Evolutionary conservation across 2,329 filamentous ascomycete species (phyloP).

Genomic region (Diaporthe capsici): DNA sequence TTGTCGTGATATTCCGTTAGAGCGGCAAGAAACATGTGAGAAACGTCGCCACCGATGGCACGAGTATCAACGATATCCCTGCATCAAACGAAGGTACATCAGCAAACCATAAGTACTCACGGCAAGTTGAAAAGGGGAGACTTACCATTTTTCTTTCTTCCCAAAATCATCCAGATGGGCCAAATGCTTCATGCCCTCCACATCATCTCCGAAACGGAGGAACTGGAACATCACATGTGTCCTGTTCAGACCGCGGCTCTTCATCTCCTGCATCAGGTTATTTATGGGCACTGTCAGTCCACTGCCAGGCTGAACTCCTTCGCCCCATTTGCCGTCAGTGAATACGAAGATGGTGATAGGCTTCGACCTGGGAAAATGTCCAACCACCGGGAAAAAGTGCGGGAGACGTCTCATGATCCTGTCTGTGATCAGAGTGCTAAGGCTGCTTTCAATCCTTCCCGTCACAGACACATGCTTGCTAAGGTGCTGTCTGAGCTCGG

Average conservation of each 20-base stretch:
- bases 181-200: background rate
- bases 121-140: too few relatives aligned
- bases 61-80: slow-evolving; percentile 17
- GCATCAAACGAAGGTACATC: too few relatives aligned
- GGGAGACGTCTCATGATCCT: background rate
- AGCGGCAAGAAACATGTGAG: too few relatives aligned
- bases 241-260: background rate
- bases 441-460: background rate
- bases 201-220: background rate
- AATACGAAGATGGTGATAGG: background rate
- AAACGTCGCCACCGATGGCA: too few relatives aligned
- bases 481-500: background rate
- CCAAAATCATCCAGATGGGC: background rate
- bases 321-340: slow-evolving; percentile 5
- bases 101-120: too few relatives aligned
- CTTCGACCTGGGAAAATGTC: too few relatives aligned
- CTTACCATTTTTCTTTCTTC: background rate
- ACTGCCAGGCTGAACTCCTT: background rate
- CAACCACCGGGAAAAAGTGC: too few relatives aligned
- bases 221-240: slow-evolving; percentile 1
- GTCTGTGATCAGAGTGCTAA: background rate
- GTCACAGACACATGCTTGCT: background rate
- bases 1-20: too few relatives aligned
- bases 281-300: background rate
- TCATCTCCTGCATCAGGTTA: background rate